Evolutionary conservation across 73 alveolate genomes (phyloP).

Genomic region (Paramecium biaurelia): DNA sequence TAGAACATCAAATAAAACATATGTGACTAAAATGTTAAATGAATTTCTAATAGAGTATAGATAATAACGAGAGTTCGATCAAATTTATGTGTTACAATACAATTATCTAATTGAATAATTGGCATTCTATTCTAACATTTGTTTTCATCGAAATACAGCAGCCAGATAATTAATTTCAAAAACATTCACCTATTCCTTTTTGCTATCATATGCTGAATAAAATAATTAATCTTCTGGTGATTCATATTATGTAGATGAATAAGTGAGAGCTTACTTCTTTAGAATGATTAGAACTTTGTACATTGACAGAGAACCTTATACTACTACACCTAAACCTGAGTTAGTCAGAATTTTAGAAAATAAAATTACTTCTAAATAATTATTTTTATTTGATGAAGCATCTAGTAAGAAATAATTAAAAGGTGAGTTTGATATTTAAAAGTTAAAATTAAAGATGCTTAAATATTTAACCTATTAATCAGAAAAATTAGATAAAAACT

Average conservation of each 20-base stretch:
- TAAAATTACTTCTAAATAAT: not conserved
- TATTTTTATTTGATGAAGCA: constrained; percentile 28
- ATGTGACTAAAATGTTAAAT: not conserved
- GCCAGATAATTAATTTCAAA: not conserved
- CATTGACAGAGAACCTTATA: constrained; percentile 55
- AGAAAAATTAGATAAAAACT: not conserved
- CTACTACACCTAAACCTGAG: constrained; percentile 59
- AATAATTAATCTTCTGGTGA: not conserved
- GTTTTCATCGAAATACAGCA: constrained; percentile 38
- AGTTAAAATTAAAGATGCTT: constrained; percentile 29
- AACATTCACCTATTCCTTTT: not conserved
- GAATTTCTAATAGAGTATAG: not conserved
- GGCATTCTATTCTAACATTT: not conserved
- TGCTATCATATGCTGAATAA: not conserved
- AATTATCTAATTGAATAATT: not conserved
- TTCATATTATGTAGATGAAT: not conserved
- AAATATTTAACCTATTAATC: not conserved
- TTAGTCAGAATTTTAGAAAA: constrained; percentile 47
- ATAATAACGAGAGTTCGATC: not conserved
- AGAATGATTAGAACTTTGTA: constrained; percentile 47
- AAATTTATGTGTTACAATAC: not conserved
- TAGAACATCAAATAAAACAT: not conserved
- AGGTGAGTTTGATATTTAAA: not conserved
- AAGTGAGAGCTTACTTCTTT: constrained; percentile 58
- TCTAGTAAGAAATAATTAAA: not conserved